Evolutionary conservation across 192 early-diverging fungal species (phyloP).

Genomic region (Coemansia sp.): DNA sequence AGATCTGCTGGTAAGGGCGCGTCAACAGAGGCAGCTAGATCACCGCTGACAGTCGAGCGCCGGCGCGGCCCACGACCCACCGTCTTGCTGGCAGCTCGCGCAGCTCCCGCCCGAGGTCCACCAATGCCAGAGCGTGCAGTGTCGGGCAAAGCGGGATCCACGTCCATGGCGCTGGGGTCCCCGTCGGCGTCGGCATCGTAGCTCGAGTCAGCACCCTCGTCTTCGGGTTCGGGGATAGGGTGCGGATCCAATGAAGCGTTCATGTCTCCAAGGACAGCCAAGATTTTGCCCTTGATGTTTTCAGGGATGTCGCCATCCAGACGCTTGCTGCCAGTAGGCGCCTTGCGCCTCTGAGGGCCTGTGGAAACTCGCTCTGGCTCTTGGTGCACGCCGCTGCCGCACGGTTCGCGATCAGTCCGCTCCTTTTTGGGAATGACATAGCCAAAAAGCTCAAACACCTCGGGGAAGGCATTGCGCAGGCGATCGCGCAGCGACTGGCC

Average conservation of each 20-base stretch:
- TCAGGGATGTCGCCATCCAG: slow-evolving; percentile 44
- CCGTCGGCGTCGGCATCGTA: slow-evolving; percentile 10
- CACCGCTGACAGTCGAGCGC: slow-evolving; percentile 9
- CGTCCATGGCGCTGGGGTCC: slow-evolving; percentile 9
- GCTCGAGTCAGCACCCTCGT: slow-evolving; percentile 2
- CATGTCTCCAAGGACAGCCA: slow-evolving; percentile 20
- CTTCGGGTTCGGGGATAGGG: slow-evolving; percentile 24
- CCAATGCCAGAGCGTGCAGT: not conserved
- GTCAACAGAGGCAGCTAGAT: not conserved
- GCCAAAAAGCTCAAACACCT: slow-evolving; percentile 52
- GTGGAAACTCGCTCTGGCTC: not conserved
- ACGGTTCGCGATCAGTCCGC: slow-evolving; percentile 39
- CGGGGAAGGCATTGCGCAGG: slow-evolving; percentile 52
- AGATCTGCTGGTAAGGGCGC: not conserved
- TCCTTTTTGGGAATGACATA: slow-evolving; percentile 54
- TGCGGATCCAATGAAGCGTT: slow-evolving; percentile 46
- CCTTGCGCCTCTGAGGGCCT: slow-evolving; percentile 29
- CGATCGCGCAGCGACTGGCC: slow-evolving; percentile 54
- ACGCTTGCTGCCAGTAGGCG: slow-evolving; percentile 45
- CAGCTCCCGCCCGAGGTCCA: not conserved
- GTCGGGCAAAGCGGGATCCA: not conserved
- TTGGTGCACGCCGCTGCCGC: not conserved
- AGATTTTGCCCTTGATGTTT: slow-evolving; percentile 34
- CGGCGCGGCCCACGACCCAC: not conserved
- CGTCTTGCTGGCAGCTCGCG: not conserved